Evolutionary conservation across 2,329 filamentous ascomycete genomes (phyloP).

Genomic region (Colletotrichum truncatum): DNA sequence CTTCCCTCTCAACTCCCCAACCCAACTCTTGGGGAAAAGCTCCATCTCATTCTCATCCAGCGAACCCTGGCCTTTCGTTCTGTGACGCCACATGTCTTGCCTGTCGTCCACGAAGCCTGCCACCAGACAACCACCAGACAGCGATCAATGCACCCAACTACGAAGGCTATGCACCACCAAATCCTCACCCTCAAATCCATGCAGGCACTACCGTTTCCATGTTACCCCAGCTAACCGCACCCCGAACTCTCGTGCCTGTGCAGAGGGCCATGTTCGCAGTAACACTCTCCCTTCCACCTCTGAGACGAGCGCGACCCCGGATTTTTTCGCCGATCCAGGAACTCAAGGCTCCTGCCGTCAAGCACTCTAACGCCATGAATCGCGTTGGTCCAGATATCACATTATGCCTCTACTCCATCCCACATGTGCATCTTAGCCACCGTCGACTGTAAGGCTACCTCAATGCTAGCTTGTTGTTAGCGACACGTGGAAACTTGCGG

Average conservation of each 20-base stretch:
- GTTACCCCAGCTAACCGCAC: neutral
- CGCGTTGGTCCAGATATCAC: too few species aligned
- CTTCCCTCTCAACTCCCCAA: neutral
- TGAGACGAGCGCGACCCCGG: neutral
- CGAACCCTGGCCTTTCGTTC: conserved; percentile 5
- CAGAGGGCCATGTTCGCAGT: neutral
- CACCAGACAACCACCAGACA: conserved; percentile 3
- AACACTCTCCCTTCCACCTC: neutral
- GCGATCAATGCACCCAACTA: conserved; percentile 16
- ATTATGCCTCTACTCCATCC: too few species aligned
- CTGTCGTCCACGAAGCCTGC: neutral
- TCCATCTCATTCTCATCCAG: neutral
- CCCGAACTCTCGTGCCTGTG: neutral
- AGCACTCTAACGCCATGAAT: too few species aligned
- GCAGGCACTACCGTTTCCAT: conserved; percentile 13
- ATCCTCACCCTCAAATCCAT: neutral
- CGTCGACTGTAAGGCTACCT: neutral
- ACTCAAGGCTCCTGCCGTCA: neutral
- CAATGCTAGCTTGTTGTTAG: neutral
- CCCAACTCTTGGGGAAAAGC: neutral
- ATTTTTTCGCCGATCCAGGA: neutral
- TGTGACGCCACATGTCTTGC: conserved; percentile 28
- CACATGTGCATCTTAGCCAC: neutral
- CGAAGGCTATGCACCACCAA: neutral
- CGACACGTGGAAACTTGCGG: neutral